These are phyloP conservation scores for Neofusicoccum kwambonambiense DNA, from an alignment of 2,329 filamentous ascomycete species.

Conservation along the genomic window DNA sequence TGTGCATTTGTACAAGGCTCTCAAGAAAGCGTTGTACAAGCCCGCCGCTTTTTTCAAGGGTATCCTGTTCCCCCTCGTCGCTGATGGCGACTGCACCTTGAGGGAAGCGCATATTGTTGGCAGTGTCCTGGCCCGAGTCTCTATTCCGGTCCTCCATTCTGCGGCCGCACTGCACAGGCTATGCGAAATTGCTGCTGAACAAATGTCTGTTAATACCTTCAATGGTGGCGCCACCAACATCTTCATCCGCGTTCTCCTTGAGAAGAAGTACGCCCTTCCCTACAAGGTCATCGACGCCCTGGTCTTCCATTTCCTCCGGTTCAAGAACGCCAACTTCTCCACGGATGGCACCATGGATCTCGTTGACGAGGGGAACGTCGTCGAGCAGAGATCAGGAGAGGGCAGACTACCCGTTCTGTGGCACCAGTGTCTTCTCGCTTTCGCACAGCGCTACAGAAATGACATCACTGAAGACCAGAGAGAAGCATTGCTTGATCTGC, in stretches of 20 bases:
- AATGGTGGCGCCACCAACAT: constrained; percentile 90
- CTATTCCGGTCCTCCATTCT: constrained; percentile 87
- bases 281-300: constrained; percentile 92
- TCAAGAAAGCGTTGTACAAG: constrained; percentile 93
- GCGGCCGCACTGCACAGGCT: constrained; percentile 87
- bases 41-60: constrained; percentile 97
- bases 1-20: constrained; percentile 87
- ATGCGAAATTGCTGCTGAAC: constrained; percentile 90
- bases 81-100: constrained; percentile 82
- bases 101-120: constrained; percentile 90
- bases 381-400: constrained; percentile 46
- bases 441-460: constrained; percentile 91
- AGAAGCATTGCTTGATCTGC: constrained; percentile 83
- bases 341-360: constrained; percentile 37
- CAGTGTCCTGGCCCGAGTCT: constrained; percentile 79
- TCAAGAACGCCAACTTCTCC: constrained; percentile 67
- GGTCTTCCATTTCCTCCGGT: constrained; percentile 95
- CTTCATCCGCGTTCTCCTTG: constrained; percentile 87
- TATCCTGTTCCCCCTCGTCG: constrained; percentile 85
- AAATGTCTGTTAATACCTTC: constrained; percentile 78
- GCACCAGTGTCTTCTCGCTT: constrained; percentile 90
- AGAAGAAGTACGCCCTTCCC: constrained; percentile 95
- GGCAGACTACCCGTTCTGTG: constrained; percentile 84
- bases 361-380: constrained; percentile 22
- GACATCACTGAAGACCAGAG: constrained; percentile 95